Evolutionary conservation across 108 stramenopile genomes (phyloP).

Genomic region (Cyclostephanos tholiformis): DNA sequence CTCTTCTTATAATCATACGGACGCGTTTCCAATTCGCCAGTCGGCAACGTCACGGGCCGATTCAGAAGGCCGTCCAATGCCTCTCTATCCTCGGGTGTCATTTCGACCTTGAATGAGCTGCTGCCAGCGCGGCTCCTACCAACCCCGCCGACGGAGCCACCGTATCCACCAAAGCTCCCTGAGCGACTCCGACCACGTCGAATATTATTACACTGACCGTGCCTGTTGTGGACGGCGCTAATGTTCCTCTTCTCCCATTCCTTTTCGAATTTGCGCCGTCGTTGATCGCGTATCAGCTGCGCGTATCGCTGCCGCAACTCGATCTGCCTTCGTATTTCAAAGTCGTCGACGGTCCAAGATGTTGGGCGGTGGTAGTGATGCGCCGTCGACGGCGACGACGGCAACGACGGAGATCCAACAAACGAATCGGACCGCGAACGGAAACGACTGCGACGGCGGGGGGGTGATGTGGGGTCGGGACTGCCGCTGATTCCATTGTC

Average conservation of each 20-base stretch:
- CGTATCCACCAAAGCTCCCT: constrained; percentile 6
- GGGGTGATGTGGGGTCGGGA: neutral
- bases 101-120: constrained; percentile 42
- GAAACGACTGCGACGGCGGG: neutral
- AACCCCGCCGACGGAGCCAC: neutral
- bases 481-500: too few species aligned
- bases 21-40: constrained; percentile 63
- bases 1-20: constrained; percentile 77
- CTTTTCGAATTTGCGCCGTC: constrained; percentile 48
- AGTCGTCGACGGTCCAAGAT: constrained; percentile 59
- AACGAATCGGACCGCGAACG: constrained; percentile 4
- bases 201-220: neutral
- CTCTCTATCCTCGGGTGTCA: constrained; percentile 39
- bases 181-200: neutral
- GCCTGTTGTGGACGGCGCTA: constrained; percentile 21
- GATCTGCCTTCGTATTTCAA: constrained; percentile 64
- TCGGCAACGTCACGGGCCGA: constrained; percentile 36
- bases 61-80: constrained; percentile 33
- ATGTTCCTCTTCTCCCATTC: constrained; percentile 47
- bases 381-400: constrained; percentile 3
- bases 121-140: constrained; percentile 24
- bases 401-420: neutral
- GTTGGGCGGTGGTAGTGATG: constrained; percentile 13
- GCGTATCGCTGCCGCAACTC: constrained; percentile 64
- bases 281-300: constrained; percentile 35